Evolutionary conservation across 176 grass and related monocot species (phyloP).

Genomic region (Alopecurus myosuroides): DNA sequence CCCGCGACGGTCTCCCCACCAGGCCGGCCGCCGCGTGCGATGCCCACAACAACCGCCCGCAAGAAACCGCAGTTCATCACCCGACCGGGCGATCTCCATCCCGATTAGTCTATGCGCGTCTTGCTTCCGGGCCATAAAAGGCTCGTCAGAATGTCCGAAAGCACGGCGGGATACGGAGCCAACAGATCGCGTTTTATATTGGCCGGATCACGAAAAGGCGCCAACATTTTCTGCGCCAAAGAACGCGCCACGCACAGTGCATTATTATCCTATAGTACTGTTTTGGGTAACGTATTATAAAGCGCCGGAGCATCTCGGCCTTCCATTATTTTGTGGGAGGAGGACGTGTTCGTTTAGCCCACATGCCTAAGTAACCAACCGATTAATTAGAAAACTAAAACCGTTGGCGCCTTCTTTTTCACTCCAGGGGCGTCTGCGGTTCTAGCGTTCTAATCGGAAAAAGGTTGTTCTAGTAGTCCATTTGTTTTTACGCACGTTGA

Average conservation of each 20-base stretch:
- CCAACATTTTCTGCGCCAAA: not conserved
- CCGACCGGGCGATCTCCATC: not conserved
- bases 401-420: not conserved
- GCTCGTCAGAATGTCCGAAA: not conserved
- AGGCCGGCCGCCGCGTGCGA: too few relatives aligned
- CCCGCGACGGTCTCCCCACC: too few relatives aligned
- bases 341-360: conserved; percentile 12
- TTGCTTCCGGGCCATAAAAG: not conserved
- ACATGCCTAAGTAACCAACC: not conserved
- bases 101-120: not conserved
- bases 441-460: not conserved
- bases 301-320: not conserved
- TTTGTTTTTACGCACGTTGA: not conserved
- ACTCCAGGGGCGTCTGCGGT: not conserved
- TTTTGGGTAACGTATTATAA: not conserved
- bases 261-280: not conserved
- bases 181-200: not conserved
- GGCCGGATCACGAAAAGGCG: not conserved
- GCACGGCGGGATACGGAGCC: not conserved
- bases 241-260: not conserved
- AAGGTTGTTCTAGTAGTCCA: not conserved
- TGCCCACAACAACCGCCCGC: not conserved
- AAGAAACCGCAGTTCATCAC: not conserved
- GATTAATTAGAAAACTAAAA: not conserved
- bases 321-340: not conserved